These are phyloP conservation scores for Neurospora sp. DNA, from an alignment of 495 filamentous ascomycete species.

Conservation along the genomic window DNA sequence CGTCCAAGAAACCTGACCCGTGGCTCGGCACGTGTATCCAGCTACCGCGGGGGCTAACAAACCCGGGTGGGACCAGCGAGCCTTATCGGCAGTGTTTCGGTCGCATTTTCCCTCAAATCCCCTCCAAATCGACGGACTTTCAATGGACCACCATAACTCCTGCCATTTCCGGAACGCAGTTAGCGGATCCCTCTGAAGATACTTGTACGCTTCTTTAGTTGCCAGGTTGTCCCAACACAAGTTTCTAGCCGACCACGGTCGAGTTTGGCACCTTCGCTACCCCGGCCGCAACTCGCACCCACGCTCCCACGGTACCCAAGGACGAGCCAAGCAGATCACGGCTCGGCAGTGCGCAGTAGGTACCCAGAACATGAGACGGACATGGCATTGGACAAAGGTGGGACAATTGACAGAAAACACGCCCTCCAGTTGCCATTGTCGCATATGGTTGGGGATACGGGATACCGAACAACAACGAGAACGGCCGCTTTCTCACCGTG, in stretches of 20 bases:
- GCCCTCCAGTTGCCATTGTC: neutral
- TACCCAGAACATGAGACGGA: neutral
- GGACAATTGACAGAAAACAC: neutral
- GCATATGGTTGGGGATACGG: neutral
- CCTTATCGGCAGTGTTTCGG: neutral
- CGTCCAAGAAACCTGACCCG: neutral
- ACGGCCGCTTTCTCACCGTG: neutral
- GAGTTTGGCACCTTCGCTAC: too few species aligned
- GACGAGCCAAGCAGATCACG: neutral
- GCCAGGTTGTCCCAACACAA: neutral
- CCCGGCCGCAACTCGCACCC: neutral
- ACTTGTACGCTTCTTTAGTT: neutral
- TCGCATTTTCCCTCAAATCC: neutral
- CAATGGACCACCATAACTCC: neutral
- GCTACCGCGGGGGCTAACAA: neutral
- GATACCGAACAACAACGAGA: neutral
- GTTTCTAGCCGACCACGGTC: too few species aligned
- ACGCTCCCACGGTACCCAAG: neutral
- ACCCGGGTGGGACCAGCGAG: neutral
- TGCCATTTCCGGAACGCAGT: neutral
- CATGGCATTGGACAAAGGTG: neutral
- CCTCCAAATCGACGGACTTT: neutral
- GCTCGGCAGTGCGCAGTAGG: neutral
- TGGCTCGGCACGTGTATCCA: neutral
- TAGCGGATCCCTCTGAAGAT: neutral